Conservation (phyloP, 2,329 filamentous ascomycete species). For the Curvularia spicifera region DNA sequence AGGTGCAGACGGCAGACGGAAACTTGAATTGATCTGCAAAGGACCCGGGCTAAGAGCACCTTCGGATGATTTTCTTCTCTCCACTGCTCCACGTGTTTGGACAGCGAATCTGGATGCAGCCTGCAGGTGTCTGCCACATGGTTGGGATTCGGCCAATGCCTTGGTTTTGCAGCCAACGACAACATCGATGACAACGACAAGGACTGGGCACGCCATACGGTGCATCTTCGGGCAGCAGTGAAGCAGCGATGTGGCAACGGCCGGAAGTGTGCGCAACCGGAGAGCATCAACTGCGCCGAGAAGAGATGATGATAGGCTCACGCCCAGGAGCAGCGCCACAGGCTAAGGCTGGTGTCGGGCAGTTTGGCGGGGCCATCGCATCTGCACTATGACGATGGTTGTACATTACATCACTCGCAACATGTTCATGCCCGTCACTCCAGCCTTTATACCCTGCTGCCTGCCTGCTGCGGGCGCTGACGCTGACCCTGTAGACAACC, state of each 20-base stretch:
- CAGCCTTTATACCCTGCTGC: no score
- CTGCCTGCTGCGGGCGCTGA: no score
- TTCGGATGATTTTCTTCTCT: slow-evolving; percentile 29
- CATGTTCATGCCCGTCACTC: neutral
- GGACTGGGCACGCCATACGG: neutral
- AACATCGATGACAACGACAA: neutral
- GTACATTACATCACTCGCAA: slow-evolving; percentile 25
- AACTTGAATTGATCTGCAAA: slow-evolving; percentile 22
- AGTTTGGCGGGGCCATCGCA: slow-evolving; percentile 2
- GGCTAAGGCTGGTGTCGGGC: slow-evolving; percentile 15
- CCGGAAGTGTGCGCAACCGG: slow-evolving; percentile 10
- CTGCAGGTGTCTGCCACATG: neutral
- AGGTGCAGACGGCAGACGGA: neutral
- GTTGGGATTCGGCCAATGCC: neutral
- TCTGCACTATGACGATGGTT: slow-evolving; percentile 26
- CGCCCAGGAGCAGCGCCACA: slow-evolving; percentile 14
- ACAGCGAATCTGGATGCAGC: neutral
- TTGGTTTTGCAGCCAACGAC: neutral
- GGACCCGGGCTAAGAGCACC: slow-evolving; percentile 18
- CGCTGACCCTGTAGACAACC: neutral
- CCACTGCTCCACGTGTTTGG: slow-evolving; percentile 32
- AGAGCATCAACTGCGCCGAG: neutral
- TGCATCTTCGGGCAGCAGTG: neutral
- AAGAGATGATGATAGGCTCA: slow-evolving; percentile 10
- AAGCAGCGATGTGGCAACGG: slow-evolving; percentile 6